A percentile compares a stretch with the other conserved stretches of the same genome.
These are phyloP conservation scores for Podospora pseudoanserina DNA, from an alignment of 495 filamentous ascomycete genomes.

Conservation along the genomic window DNA sequence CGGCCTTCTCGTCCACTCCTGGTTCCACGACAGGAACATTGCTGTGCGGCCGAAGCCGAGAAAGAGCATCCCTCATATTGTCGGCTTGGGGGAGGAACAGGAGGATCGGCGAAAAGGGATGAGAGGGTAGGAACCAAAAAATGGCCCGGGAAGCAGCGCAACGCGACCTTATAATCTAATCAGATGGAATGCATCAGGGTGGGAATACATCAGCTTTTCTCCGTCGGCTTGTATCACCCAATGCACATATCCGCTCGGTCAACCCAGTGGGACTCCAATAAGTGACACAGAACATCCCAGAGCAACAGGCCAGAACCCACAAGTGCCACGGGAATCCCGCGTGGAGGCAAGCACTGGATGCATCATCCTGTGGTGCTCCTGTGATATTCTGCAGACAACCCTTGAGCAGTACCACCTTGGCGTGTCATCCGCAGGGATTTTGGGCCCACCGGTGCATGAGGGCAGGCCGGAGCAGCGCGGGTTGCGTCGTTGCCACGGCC, in stretches of 20 bases:
- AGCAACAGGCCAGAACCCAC: neutral
- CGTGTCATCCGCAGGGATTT: neutral
- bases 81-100: neutral
- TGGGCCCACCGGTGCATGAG: neutral
- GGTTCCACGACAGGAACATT: slow-evolving; percentile 22
- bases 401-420: neutral
- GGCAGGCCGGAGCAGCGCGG: neutral
- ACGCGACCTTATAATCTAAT: neutral
- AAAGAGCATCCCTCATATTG: slow-evolving; percentile 10
- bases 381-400: neutral
- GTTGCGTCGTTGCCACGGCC: neutral
- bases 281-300: neutral
- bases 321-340: neutral
- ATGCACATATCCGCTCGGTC: neutral
- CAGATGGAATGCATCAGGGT: neutral
- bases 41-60: slow-evolving; percentile 14
- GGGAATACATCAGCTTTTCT: neutral
- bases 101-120: neutral
- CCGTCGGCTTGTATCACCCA: neutral
- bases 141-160: neutral
- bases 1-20: slow-evolving; percentile 11
- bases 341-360: neutral
- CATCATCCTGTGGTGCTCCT: neutral
- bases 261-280: neutral
- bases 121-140: neutral